Evolutionary conservation across 1,284 basidiomycete genomes (phyloP), one percentile per base, ranked within the genome.

Genomic region (Tausonia pullulans): DNA sequence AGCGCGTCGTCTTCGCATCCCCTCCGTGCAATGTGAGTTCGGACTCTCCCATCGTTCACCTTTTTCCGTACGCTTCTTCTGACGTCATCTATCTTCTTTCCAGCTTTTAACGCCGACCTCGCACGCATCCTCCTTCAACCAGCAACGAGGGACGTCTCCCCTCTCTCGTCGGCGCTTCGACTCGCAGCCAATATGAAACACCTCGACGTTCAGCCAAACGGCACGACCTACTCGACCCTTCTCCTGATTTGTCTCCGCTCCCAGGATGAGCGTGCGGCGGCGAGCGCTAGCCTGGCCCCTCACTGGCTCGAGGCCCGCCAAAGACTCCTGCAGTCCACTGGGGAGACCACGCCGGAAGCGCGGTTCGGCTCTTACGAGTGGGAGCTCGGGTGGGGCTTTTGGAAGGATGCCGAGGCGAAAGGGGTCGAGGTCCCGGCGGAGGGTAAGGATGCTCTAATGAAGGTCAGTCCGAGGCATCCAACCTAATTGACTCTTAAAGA

Each of bases 331-430:
- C 44, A 49, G 50, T 10, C 27, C 8, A 11, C 46, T 39, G 16
- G 45, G 44, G 40, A 58, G 45, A 39, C 8, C 27, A 56, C 14
- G 58, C 16, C 3, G 11, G 58, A 46, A 8, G 63, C 59, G 6
- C 60, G 63, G 63, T 64, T 54, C 54, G 63, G 63, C 40, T 55
- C 52, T n/a, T 44, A 46, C 11, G 63, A 64, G 53, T 64, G 58
- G 45, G 63, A 64, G 52, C 52, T 64, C 8, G 63, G 46, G 3
- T 64, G 63, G 63, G 63, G 58, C 8, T 54, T 64, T 9, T 64
- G 56, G 48, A 44, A 52, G 43, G 63, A 64, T n/a, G 58, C 63
- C 45, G 56, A 60, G 52, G 52, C 51, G 39, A 51, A 52, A 10
- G 63, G 63, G 3, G 52, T 64, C 16, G 53, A 55, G 16, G 51